These are phyloP conservation scores for Mycena galopus DNA, from an alignment of 768 basidiomycete species.

Conservation along the genomic window DNA sequence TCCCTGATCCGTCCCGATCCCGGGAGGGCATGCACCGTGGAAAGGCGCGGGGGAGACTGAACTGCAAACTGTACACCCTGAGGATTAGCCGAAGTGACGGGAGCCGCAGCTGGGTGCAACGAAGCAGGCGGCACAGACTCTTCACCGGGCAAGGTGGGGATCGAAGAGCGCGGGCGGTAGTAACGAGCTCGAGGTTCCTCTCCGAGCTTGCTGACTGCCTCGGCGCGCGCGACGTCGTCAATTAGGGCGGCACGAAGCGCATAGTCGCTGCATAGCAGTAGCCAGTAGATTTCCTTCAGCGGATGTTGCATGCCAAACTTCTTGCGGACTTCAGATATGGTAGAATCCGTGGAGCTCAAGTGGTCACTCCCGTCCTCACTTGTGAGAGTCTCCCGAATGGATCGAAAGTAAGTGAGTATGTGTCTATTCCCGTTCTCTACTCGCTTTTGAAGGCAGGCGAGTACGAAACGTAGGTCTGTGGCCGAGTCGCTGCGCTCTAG, in stretches of 20 bases:
- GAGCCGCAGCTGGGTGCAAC: too few species aligned
- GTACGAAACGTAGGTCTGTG: not conserved
- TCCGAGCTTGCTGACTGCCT: too few species aligned
- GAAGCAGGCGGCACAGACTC: too few species aligned
- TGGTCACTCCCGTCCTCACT: not conserved
- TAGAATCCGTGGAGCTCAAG: not conserved
- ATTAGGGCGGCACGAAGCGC: not conserved
- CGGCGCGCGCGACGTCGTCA: not conserved
- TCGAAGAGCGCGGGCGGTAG: too few species aligned
- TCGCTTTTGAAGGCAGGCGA: not conserved
- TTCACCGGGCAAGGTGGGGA: too few species aligned
- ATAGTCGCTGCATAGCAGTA: not conserved
- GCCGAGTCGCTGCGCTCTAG: too few species aligned
- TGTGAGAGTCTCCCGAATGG: not conserved
- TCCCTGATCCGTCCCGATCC: too few species aligned
- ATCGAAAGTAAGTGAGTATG: not conserved
- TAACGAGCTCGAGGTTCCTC: too few species aligned
- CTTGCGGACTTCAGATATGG: not conserved
- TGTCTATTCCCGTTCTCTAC: not conserved
- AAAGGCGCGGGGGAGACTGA: too few species aligned
- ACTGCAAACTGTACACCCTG: too few species aligned
- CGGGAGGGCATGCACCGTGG: too few species aligned
- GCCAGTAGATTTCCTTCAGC: not conserved
- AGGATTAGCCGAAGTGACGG: too few species aligned
- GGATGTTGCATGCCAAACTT: not conserved